Evolutionary conservation across 1,139 yeast genomes (phyloP), one percentile per base, ranked within the genome.

Genomic region (Scheffersomyces insectosa): DNA sequence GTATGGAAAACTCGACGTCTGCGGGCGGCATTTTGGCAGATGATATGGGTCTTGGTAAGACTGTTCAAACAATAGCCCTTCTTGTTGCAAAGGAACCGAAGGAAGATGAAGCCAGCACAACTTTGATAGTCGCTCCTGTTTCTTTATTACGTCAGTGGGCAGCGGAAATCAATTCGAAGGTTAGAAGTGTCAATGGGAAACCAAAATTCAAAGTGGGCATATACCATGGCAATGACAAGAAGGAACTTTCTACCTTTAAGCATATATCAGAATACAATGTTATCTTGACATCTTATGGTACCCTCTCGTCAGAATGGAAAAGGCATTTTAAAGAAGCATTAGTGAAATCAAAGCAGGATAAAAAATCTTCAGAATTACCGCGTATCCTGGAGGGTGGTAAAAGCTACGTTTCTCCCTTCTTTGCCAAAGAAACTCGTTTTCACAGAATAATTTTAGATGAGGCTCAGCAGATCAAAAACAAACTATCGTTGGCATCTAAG

Each of bases 1-100:
- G 84, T 32, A 82, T 79, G 74, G 97, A 89, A 54, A 66, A 71
- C n/a, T 65, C 76, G 3, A 64, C 60, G 28, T 65, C 72, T 3
- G 76, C 75, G 48, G 97, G 97, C 25, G 96, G 97, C 2, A 76
- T 90, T 28, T 66, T 90, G 33, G 96, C 96, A 0, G 97, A 90
- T 66, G 97, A 88, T 67, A 90, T 90, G 97, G 97, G 97, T 28
- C 69, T 90, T 28, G 97, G 97, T 47, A 91, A 90, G 62, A 90
- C 97, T 0, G 82, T 90, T 35, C 97, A 90, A 64, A 79, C 89
- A 2, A 71, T 88, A 37, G 81, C 95, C 0, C 62, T 88, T 38
- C 81, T 89, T 55, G 57, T 88, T 45, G 75, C 85, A 2, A 75
- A 79, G 56, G 70, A 68, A 45, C 71, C 85, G 0, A 45, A 54